Conservation (phyloP, 345 rosid genomes). For the Erysimum cheiranthoides region DNA sequence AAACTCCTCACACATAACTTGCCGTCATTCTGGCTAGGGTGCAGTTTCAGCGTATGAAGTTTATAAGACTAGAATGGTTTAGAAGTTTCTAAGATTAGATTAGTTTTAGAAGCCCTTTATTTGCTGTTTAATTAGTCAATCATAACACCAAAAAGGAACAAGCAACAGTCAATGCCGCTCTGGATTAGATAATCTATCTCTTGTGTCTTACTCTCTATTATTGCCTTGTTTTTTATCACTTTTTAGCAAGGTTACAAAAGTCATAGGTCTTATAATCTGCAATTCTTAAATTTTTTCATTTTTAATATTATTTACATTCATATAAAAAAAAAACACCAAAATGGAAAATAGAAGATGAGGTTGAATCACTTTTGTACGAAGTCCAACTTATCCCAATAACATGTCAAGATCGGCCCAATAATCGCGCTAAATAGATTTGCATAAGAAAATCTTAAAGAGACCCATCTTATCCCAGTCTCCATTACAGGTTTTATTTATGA, state of each 20-base stretch:
- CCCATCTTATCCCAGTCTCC: constrained; percentile 1
- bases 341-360: not conserved
- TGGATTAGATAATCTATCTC: too few relatives aligned
- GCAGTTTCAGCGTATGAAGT: not conserved
- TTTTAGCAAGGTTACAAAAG: too few relatives aligned
- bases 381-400: constrained; percentile 26
- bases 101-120: not conserved
- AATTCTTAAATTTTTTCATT: too few relatives aligned
- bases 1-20: not conserved
- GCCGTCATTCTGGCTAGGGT: not conserved
- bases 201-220: too few relatives aligned
- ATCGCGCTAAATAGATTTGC: not conserved
- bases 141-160: not conserved
- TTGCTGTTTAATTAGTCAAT: too few relatives aligned
- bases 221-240: too few relatives aligned
- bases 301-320: too few relatives aligned
- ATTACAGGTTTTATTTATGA: not conserved
- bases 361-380: not conserved
- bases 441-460: not conserved
- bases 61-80: too few relatives aligned
- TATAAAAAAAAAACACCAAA: not conserved
- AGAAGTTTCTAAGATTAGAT: not conserved
- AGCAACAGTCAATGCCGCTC: too few relatives aligned
- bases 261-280: too few relatives aligned
- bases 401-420: constrained; percentile 11